A percentile compares a stretch with the other conserved stretches of the same genome.
Conservation (phyloP, 768 basidiomycete species). For the Boletales sp. region DNA sequence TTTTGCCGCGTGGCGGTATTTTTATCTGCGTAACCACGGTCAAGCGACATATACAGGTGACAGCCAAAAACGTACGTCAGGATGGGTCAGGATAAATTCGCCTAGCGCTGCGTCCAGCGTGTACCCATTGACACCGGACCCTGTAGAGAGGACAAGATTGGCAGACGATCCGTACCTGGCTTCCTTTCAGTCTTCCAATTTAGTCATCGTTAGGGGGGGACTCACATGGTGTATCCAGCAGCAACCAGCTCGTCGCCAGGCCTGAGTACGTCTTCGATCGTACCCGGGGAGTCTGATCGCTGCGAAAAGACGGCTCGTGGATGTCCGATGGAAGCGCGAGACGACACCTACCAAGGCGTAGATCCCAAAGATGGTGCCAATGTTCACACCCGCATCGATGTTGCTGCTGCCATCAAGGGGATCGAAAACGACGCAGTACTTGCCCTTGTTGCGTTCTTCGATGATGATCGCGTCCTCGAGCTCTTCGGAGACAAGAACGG, state of each 20-base stretch:
- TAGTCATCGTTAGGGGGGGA: conserved; percentile 3
- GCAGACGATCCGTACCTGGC: conserved; percentile 88
- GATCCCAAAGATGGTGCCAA: conserved; percentile 96
- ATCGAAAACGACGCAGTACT: conserved; percentile 98
- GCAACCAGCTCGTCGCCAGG: conserved; percentile 98
- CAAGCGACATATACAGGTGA: background rate
- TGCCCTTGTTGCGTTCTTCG: conserved; percentile 74
- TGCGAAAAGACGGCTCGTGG: conserved; percentile 27
- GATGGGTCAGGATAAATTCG: conserved; percentile 98
- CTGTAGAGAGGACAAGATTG: conserved; percentile 93
- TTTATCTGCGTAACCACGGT: conserved; percentile 55
- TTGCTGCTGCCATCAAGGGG: conserved; percentile 95
- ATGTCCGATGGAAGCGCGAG: background rate
- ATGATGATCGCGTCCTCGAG: conserved; percentile 90
- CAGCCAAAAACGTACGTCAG: conserved; percentile 56
- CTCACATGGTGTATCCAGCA: conserved; percentile 94
- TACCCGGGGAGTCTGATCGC: conserved; percentile 76
- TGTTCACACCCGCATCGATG: conserved; percentile 98
- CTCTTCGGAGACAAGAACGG: conserved; percentile 96
- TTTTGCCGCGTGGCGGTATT: conserved; percentile 93
- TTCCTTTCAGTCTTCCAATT: conserved; percentile 8
- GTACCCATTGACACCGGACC: conserved; percentile 95
- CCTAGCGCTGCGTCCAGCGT: conserved; percentile 93
- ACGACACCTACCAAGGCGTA: conserved; percentile 74
- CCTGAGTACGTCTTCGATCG: conserved; percentile 82